These are phyloP conservation scores for Selenicereus undatus DNA, from an alignment of 148 eudicot genomes.

Conservation along the genomic window DNA sequence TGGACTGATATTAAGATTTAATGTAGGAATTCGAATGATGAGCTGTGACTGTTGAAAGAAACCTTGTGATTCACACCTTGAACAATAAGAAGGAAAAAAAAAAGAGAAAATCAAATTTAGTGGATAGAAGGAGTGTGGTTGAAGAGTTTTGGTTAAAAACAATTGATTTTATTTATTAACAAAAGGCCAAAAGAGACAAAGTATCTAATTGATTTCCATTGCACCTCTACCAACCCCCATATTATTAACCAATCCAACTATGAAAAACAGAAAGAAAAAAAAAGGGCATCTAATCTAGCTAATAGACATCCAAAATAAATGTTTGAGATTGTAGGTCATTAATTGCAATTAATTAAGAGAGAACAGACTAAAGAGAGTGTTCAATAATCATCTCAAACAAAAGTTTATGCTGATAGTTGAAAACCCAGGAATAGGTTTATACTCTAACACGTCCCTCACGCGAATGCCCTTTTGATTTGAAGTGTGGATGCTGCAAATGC, in stretches of 20 bases:
- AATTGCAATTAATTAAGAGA: constrained; percentile 16
- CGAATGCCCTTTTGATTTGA: too few relatives aligned
- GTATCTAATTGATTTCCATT: too few relatives aligned
- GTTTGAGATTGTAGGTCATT: constrained; percentile 25
- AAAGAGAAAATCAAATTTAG: not conserved
- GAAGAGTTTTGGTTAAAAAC: constrained; percentile 22
- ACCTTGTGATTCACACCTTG: constrained; percentile 38
- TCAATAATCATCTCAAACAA: too few relatives aligned
- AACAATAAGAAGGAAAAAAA: not conserved
- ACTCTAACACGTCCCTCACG: too few relatives aligned
- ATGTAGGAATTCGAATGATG: constrained; percentile 21
- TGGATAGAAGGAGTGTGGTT: constrained; percentile 22
- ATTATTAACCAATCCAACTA: constrained; percentile 10
- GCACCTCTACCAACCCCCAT: constrained; percentile 22
- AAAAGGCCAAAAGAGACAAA: constrained; percentile 6
- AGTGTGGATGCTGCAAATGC: too few relatives aligned
- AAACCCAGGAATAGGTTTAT: too few relatives aligned
- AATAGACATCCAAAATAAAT: not conserved
- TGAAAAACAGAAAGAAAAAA: constrained; percentile 10
- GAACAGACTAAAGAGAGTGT: not conserved
- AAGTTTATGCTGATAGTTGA: too few relatives aligned
- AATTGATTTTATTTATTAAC: constrained; percentile 4
- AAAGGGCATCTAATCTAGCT: not conserved
- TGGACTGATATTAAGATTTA: too few relatives aligned
- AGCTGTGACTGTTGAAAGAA: constrained; percentile 22